phyloP scores from a whole-genome alignment of 495 filamentous ascomycete genomes.

The Annulohypoxylon bovei region DNA sequence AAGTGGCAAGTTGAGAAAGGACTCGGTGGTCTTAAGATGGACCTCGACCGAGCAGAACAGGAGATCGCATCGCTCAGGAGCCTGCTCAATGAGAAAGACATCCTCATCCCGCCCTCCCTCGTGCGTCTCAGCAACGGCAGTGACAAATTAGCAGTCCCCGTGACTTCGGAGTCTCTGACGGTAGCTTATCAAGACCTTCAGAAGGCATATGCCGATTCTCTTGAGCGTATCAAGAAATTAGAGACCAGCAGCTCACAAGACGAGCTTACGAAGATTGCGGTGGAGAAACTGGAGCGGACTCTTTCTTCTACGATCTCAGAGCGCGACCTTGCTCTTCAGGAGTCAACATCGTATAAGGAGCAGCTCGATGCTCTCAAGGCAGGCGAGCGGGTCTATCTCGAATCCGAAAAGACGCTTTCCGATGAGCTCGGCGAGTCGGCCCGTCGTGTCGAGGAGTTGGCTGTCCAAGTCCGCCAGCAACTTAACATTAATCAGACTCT shows the following conservation, averaged over 20 bases:
- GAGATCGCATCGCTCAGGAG: slow-evolving; percentile 84
- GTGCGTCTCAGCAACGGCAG: slow-evolving; percentile 57
- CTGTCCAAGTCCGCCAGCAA: slow-evolving; percentile 78
- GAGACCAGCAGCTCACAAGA: slow-evolving; percentile 57
- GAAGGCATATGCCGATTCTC: slow-evolving; percentile 61
- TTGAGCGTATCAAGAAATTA: slow-evolving; percentile 65
- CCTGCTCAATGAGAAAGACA: slow-evolving; percentile 88
- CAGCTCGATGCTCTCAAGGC: slow-evolving; percentile 70
- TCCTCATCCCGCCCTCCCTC: slow-evolving; percentile 68
- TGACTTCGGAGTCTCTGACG: slow-evolving; percentile 78
- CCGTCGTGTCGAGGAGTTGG: slow-evolving; percentile 78
- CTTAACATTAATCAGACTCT: slow-evolving; percentile 78
- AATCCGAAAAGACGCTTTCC: slow-evolving; percentile 69
- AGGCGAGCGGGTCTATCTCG: slow-evolving; percentile 70
- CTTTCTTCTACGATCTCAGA: slow-evolving; percentile 76
- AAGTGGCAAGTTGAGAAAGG: slow-evolving; percentile 98
- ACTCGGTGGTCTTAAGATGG: slow-evolving; percentile 92
- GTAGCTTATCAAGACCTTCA: slow-evolving; percentile 83
- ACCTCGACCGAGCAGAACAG: slow-evolving; percentile 93
- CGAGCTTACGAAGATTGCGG: slow-evolving; percentile 64
- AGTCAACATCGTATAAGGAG: slow-evolving; percentile 66
- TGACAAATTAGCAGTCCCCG: slow-evolving; percentile 45
- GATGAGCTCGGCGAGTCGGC: slow-evolving; percentile 75
- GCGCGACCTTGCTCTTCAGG: slow-evolving; percentile 71
- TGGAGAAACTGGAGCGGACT: slow-evolving; percentile 70